Conservation (phyloP, 345 rosid species). For the Eucalyptus sp. region DNA sequence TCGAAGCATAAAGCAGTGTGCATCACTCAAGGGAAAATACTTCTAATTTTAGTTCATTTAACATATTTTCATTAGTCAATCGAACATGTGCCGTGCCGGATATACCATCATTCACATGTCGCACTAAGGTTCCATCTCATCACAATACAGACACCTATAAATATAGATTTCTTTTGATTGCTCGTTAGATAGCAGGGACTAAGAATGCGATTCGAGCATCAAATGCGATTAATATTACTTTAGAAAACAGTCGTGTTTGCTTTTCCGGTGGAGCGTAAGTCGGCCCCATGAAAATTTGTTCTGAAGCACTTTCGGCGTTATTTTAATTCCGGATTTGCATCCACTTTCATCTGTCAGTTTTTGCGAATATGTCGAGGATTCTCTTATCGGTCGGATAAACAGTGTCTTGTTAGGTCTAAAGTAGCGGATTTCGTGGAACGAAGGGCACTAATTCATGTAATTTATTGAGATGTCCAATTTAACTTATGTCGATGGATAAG, state of each 20-base stretch:
- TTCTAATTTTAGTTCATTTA: neutral
- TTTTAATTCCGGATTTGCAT: neutral
- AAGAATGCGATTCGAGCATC: neutral
- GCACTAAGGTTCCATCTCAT: neutral
- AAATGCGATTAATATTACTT: neutral
- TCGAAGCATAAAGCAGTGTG: fast-evolving
- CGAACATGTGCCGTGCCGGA: neutral
- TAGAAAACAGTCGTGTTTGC: neutral
- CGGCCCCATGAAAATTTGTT: neutral
- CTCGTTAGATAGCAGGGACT: neutral
- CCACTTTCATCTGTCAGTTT: neutral
- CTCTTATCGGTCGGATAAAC: neutral
- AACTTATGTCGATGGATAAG: neutral
- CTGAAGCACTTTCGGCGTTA: neutral
- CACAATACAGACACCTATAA: neutral
- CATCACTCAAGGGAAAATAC: neutral
- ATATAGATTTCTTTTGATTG: neutral
- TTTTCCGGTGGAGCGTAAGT: neutral
- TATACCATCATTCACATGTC: neutral
- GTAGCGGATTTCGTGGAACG: neutral
- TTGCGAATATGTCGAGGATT: neutral
- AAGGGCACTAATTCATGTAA: neutral
- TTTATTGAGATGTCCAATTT: neutral
- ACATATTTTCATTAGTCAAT: neutral
- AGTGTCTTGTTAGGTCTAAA: neutral